Evolutionary conservation across 148 eudicot genomes (phyloP), one percentile per base, ranked within the genome.

Genomic region (Chenopodium suecicum): DNA sequence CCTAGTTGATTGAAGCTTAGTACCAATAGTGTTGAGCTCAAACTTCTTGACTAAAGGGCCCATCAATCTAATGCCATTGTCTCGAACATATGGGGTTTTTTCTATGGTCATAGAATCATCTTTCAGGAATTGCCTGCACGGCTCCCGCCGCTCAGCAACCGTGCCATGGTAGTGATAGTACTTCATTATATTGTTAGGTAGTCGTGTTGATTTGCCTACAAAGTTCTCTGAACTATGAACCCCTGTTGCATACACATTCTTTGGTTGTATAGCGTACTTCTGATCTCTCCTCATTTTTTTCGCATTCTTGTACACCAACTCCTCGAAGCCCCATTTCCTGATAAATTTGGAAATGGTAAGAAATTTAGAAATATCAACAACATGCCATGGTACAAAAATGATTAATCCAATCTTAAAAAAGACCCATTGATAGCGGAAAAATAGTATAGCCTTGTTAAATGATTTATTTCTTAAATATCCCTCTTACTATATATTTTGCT

Each of bases 281-380:
- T 91, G 79, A 74, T 94, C 93, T 74, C 94, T 89, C 68, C 98
- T 85, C 12, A 86, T 90, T 81, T 76, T 85, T 82, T 87, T 88
- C 47, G 81, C 84, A 13, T 94, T 91, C 41, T 77, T 80, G 87
- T 88, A 94, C 46, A 92, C 95, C 31, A 94, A 89, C 88, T 94
- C 91, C 87, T 94, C 98, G n/a, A 94, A 87, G 58, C 92, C 98
- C 98, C 98, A 94, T 82, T 90, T 89, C 85, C 98, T 85, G 3
- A 10, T 58, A 64, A 54, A 75, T 16, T 31, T 4, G 11, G 12
- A 4, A 70, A 14, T 37, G 19, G 20, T 5, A 37, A 20, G 12
- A 69, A 31, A 23, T 69, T 34, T 34, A 6, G 5, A 34, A 4
- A 34, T 4, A 4, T 34, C 37, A 34, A 34, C 37, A 34, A 34